Evolutionary conservation across 176 grass and related monocot genomes (phyloP).

Genomic region (Oryza coarctata): DNA sequence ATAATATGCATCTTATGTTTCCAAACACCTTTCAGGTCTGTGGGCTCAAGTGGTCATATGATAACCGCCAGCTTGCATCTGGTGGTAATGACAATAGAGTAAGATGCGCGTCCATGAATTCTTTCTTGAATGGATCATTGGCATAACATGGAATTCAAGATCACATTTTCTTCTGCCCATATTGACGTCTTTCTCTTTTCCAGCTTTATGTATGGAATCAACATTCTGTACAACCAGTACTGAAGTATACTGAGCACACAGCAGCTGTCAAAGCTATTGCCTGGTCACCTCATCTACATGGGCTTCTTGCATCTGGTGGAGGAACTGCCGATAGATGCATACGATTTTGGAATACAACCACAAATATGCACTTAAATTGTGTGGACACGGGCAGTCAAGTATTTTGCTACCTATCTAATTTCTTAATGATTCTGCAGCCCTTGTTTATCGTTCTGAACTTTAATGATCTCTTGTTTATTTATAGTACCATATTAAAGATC

Average conservation of each 20-base stretch:
- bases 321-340: slow-evolving; percentile 98
- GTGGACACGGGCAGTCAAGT: slow-evolving; percentile 99
- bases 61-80: slow-evolving; percentile 92
- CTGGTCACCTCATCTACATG: slow-evolving; percentile 97
- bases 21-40: slow-evolving; percentile 56
- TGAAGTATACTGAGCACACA: slow-evolving; percentile 92
- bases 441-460: slow-evolving; percentile 5
- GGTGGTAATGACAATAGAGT: slow-evolving; percentile 96
- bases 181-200: slow-evolving; percentile 1
- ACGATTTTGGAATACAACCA: slow-evolving; percentile 96
- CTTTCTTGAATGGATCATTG: background rate
- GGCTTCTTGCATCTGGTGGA: slow-evolving; percentile 93
- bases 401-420: slow-evolving; percentile 25
- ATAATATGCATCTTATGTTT: background rate
- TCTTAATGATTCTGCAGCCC: background rate
- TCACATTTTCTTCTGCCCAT: background rate
- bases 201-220: slow-evolving; percentile 99
- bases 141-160: background rate
- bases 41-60: slow-evolving; percentile 96
- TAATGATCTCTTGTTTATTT: background rate
- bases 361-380: slow-evolving; percentile 74
- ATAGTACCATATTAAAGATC: background rate
- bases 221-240: slow-evolving; percentile 79
- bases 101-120: slow-evolving; percentile 28
- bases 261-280: slow-evolving; percentile 99